Conservation (phyloP, 83 land plant species). For the Diphasiastrum complanatum region DNA sequence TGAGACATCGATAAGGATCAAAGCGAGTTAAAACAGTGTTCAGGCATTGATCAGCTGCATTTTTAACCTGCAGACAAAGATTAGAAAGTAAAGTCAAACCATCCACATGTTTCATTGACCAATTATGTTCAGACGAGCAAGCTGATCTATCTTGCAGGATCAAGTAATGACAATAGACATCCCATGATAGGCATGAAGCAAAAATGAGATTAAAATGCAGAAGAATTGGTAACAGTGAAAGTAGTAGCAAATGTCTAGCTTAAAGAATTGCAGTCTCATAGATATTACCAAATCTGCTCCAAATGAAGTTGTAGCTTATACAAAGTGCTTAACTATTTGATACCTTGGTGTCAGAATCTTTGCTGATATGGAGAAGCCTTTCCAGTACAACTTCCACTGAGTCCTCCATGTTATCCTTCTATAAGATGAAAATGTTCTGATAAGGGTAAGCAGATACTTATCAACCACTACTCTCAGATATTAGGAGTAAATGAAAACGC, state of each 20-base stretch:
- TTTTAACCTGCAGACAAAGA: neutral
- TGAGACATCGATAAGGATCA: slow-evolving; percentile 12
- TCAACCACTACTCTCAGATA: too few species aligned
- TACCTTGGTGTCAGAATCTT: neutral
- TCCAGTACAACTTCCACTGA: slow-evolving; percentile 5
- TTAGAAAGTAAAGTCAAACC: neutral
- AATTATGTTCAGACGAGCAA: too few species aligned
- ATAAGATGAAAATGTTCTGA: too few species aligned
- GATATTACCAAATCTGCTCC: too few species aligned
- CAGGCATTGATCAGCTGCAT: slow-evolving; percentile 9
- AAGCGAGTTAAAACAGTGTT: neutral
- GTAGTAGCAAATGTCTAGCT: too few species aligned
- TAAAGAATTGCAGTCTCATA: too few species aligned
- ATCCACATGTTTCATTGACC: neutral
- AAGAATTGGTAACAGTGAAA: neutral
- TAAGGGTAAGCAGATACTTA: too few species aligned
- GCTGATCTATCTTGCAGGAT: too few species aligned
- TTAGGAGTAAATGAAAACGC: too few species aligned
- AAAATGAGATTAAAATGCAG: neutral
- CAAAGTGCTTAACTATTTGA: too few species aligned
- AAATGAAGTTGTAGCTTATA: too few species aligned
- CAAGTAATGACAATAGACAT: too few species aligned
- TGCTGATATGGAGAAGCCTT: slow-evolving; percentile 11
- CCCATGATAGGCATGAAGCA: neutral
- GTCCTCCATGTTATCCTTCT: slow-evolving; percentile 13